A percentile compares a stretch with the other conserved stretches of the same genome.
These are phyloP conservation scores for Serendipita indica DNA, from an alignment of 768 basidiomycete genomes.

Conservation along the genomic window DNA sequence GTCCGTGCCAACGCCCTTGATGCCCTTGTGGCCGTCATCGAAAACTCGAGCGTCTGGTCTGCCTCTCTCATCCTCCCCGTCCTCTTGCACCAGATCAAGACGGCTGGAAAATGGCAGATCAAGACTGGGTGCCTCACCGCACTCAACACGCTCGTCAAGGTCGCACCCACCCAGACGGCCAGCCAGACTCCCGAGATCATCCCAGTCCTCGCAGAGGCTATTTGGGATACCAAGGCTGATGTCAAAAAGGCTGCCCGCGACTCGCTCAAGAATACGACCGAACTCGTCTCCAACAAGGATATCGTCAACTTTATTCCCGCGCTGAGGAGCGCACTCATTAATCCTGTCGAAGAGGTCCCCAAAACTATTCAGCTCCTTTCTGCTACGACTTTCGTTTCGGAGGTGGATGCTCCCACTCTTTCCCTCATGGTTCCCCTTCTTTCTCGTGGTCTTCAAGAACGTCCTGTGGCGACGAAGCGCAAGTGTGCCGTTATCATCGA, in stretches of 20 bases:
- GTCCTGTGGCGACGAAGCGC: slow-evolving; percentile 90
- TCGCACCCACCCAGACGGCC: slow-evolving; percentile 69
- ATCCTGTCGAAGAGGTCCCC: slow-evolving; percentile 98
- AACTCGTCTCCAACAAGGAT: slow-evolving; percentile 95
- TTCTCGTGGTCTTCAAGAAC: slow-evolving; percentile 85
- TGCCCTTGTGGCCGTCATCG: slow-evolving; percentile 61
- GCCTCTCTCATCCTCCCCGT: slow-evolving; percentile 66
- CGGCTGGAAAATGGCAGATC: slow-evolving; percentile 93
- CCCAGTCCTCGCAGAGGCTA: slow-evolving; percentile 84
- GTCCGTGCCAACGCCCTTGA: slow-evolving; percentile 74
- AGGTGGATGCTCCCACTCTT: slow-evolving; percentile 93
- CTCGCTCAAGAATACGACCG: slow-evolving; percentile 86
- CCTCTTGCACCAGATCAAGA: slow-evolving; percentile 85
- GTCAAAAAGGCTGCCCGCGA: slow-evolving; percentile 97
- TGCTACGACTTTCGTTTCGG: slow-evolving; percentile 98
- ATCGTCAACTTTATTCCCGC: slow-evolving; percentile 94
- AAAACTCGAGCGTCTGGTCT: slow-evolving; percentile 81
- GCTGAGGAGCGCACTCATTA: slow-evolving; percentile 93
- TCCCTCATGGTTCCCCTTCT: slow-evolving; percentile 96
- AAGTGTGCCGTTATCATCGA: slow-evolving; percentile 96
- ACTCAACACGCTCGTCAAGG: slow-evolving; percentile 74
- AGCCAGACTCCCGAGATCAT: slow-evolving; percentile 90
- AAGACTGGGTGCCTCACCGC: slow-evolving; percentile 76
- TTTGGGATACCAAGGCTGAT: slow-evolving; percentile 98
- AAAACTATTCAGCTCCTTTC: slow-evolving; percentile 89